These are phyloP conservation scores for Cyberlindnera xylosilytica DNA, from an alignment of 805 yeast genomes.

Conservation along the genomic window DNA sequence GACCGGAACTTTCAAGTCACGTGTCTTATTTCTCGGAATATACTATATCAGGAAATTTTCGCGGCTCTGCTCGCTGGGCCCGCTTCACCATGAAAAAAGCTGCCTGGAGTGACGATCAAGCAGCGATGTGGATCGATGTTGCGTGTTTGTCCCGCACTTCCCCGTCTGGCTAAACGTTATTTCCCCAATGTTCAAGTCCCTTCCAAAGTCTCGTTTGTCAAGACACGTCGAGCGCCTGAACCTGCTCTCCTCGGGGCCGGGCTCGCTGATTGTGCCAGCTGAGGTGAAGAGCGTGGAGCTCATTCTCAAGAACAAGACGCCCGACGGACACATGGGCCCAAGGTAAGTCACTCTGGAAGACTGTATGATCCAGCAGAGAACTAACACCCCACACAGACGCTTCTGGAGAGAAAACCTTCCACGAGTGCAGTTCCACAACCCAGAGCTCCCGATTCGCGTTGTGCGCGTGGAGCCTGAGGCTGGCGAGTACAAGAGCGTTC, in stretches of 20 bases:
- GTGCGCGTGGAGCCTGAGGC: conserved; percentile 46
- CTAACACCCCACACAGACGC: conserved; percentile 34
- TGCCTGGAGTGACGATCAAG: too few relatives aligned
- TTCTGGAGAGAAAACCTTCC: conserved; percentile 78
- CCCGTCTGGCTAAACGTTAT: too few relatives aligned
- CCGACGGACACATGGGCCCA: conserved; percentile 62
- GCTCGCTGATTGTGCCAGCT: conserved; percentile 37
- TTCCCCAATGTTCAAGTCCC: conserved; percentile 23
- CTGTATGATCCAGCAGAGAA: background rate
- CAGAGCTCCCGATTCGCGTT: conserved; percentile 60
- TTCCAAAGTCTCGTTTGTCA: conserved; percentile 40
- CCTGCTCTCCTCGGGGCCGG: conserved; percentile 46
- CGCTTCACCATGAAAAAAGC: too few relatives aligned
- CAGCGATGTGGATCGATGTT: too few relatives aligned
- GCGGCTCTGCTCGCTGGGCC: too few relatives aligned
- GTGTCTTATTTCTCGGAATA: too few relatives aligned
- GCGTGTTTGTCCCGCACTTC: too few relatives aligned
- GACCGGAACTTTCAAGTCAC: too few relatives aligned
- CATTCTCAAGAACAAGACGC: conserved; percentile 44
- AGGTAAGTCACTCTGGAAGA: too few relatives aligned
- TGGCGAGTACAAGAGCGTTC: conserved; percentile 40
- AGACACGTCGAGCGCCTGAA: conserved; percentile 51
- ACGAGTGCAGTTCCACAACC: conserved; percentile 79
- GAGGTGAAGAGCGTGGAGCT: conserved; percentile 45
- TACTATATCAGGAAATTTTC: too few relatives aligned